Conservation (phyloP, 148 eudicot species). For the Chenopodium suecicum region DNA sequence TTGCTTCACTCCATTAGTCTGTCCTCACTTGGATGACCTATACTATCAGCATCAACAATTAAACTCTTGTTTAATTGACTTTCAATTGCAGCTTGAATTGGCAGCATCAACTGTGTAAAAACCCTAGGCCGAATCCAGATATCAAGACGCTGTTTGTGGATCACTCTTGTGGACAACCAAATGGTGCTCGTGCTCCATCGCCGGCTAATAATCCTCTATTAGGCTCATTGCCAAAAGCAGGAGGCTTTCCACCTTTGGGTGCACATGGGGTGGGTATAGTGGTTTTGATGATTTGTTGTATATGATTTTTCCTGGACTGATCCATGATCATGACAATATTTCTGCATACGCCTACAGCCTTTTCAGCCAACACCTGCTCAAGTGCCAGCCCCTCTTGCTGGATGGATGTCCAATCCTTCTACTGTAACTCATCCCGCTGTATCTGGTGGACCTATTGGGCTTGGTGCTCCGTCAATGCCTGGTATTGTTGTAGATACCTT, state of each 20-base stretch:
- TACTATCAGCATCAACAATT: background rate
- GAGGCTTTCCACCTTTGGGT: slow-evolving; percentile 87
- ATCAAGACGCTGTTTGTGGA: slow-evolving; percentile 76
- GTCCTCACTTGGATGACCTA: slow-evolving; percentile 7
- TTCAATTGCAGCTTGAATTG: slow-evolving; percentile 70
- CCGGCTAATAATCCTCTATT: slow-evolving; percentile 56
- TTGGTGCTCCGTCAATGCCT: slow-evolving; percentile 75
- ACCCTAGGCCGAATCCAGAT: slow-evolving; percentile 74
- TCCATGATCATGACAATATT: background rate
- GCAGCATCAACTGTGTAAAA: slow-evolving; percentile 85
- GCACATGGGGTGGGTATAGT: slow-evolving; percentile 69
- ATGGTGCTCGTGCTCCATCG: slow-evolving; percentile 66
- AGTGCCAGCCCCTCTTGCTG: slow-evolving; percentile 75
- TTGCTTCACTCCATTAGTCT: background rate
- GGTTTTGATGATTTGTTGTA: slow-evolving; percentile 6
- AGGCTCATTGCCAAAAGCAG: slow-evolving; percentile 71
- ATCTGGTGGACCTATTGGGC: slow-evolving; percentile 78
- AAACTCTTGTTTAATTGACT: slow-evolving; percentile 1
- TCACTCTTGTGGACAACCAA: slow-evolving; percentile 75
- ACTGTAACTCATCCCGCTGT: slow-evolving; percentile 63
- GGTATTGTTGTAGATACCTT: slow-evolving; percentile 35
- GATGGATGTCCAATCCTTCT: slow-evolving; percentile 95
- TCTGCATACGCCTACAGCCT: slow-evolving; percentile 46
- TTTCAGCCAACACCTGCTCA: slow-evolving; percentile 72
- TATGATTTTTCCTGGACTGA: slow-evolving; percentile 19